Percentiles rank a stretch among this genome's conserved stretches.
Conservation (phyloP, 1,284 basidiomycete genomes). For the Sphaerobolus stellatus region DNA sequence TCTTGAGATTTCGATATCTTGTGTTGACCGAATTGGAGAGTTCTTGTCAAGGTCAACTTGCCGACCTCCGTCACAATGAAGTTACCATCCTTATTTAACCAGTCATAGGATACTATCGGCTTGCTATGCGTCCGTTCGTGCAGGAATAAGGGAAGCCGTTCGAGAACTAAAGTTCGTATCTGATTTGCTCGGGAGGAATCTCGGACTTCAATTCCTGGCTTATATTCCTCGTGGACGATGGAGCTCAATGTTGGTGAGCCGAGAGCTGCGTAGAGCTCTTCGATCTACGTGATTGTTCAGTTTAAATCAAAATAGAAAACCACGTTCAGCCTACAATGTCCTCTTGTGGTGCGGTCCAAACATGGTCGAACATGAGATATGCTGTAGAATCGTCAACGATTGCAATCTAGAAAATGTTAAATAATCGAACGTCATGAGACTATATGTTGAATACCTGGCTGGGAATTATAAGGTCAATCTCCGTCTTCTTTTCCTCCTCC, state of each 20-base stretch:
- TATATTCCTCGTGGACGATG: constrained; percentile 76
- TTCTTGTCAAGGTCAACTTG: constrained; percentile 61
- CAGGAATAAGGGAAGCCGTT: constrained; percentile 88
- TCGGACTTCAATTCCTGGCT: constrained; percentile 53
- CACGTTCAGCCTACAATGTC: constrained; percentile 39
- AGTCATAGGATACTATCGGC: constrained; percentile 68
- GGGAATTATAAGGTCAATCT: constrained; percentile 63
- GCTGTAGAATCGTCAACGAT: constrained; percentile 81
- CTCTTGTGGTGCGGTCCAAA: constrained; percentile 89
- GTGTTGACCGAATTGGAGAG: constrained; percentile 50
- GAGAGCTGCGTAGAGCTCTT: constrained; percentile 53
- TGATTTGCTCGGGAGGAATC: constrained; percentile 49
- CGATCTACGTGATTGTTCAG: constrained; percentile 42
- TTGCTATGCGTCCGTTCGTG: constrained; percentile 81
- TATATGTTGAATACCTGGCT: constrained; percentile 28
- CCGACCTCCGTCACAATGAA: constrained; percentile 71
- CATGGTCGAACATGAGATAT: constrained; percentile 71
- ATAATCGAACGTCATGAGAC: too few species aligned
- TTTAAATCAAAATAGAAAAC: background rate
- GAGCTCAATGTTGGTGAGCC: constrained; percentile 71
- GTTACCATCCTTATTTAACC: constrained; percentile 70
- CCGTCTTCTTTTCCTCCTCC: constrained; percentile 67
- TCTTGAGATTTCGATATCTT: constrained; percentile 57
- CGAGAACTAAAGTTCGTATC: constrained; percentile 67
- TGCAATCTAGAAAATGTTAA: constrained; percentile 51